Percentiles rank a stretch among this genome's conserved stretches.
These are phyloP conservation scores for Chrysophaeum taylorii DNA, from an alignment of 352 stramenopile species.

Conservation along the genomic window DNA sequence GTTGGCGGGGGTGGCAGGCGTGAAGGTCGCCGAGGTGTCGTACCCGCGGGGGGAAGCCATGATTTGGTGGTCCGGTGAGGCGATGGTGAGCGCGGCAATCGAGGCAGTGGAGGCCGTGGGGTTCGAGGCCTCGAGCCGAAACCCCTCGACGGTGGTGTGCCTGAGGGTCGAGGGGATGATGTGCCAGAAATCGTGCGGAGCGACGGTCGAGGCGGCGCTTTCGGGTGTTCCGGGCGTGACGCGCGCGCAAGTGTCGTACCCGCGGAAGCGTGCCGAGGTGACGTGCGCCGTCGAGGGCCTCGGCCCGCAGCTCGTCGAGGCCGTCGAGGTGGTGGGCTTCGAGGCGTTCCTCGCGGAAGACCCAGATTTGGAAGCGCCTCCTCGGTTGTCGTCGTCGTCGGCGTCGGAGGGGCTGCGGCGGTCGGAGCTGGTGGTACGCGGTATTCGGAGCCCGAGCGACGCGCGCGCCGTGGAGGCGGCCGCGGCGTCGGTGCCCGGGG, in stretches of 20 bases:
- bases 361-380: too few species aligned
- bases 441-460: not conserved
- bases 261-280: slow-evolving; percentile 11
- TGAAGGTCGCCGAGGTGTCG: slow-evolving; percentile 56
- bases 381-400: slow-evolving; percentile 47
- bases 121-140: too few species aligned
- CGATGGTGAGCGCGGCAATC: too few species aligned
- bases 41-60: slow-evolving; percentile 4
- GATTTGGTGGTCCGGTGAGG: slow-evolving; percentile 23
- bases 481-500: not conserved
- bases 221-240: slow-evolving; percentile 52
- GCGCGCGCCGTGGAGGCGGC: not conserved
- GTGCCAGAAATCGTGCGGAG: slow-evolving; percentile 79
- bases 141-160: too few species aligned
- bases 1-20: slow-evolving; percentile 52
- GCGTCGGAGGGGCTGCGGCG: slow-evolving; percentile 18
- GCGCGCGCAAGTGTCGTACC: slow-evolving; percentile 47
- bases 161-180: slow-evolving; percentile 53
- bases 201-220: slow-evolving; percentile 65
- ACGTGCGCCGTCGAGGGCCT: slow-evolving; percentile 8
- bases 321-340: slow-evolving; percentile 73
- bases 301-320: slow-evolving; percentile 53
- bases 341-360: slow-evolving; percentile 57
- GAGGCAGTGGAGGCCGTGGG: too few species aligned
- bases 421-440: slow-evolving; percentile 31